Conservation (phyloP, 2,329 filamentous ascomycete species). For the Hypoxylon sp. region DNA sequence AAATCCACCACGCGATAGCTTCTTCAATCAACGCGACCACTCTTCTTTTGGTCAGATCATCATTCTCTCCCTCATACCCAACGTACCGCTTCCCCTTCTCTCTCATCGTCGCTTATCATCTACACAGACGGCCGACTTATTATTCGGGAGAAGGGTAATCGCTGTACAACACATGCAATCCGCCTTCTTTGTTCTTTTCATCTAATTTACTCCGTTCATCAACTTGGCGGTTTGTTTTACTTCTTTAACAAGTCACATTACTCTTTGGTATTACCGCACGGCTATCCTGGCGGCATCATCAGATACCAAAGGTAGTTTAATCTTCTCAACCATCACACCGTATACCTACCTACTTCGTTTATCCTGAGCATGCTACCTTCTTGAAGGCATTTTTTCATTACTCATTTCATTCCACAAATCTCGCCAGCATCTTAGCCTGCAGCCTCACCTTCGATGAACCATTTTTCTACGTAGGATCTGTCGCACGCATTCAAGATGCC, state of each 20-base stretch:
- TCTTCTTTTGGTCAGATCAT: conserved; percentile 7
- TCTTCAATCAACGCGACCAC: conserved; percentile 33
- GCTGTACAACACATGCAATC: conserved; percentile 38
- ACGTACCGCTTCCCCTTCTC: conserved; percentile 26
- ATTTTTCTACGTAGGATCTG: conserved; percentile 34
- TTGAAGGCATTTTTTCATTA: conserved; percentile 32
- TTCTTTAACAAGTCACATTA: conserved; percentile 13
- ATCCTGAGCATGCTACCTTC: conserved; percentile 32
- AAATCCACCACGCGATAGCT: conserved; percentile 43
- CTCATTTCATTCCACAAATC: conserved; percentile 23
- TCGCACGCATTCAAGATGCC: conserved; percentile 54
- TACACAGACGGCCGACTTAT: conserved; percentile 31
- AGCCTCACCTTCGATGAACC: conserved; percentile 39
- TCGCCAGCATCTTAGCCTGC: conserved; percentile 31
- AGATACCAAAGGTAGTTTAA: too few species aligned
- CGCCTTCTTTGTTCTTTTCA: conserved; percentile 35
- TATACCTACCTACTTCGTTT: conserved; percentile 10
- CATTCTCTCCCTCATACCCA: conserved; percentile 15
- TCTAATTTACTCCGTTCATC: conserved; percentile 18
- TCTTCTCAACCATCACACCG: not conserved
- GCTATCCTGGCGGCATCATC: not conserved
- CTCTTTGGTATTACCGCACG: conserved; percentile 16
- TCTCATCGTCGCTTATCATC: conserved; percentile 17
- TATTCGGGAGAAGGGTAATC: conserved; percentile 38
- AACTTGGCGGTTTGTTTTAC: conserved; percentile 13